These are phyloP conservation scores for Hirsutella thompsonii DNA, from an alignment of 2,329 filamentous ascomycete genomes.

Conservation along the genomic window DNA sequence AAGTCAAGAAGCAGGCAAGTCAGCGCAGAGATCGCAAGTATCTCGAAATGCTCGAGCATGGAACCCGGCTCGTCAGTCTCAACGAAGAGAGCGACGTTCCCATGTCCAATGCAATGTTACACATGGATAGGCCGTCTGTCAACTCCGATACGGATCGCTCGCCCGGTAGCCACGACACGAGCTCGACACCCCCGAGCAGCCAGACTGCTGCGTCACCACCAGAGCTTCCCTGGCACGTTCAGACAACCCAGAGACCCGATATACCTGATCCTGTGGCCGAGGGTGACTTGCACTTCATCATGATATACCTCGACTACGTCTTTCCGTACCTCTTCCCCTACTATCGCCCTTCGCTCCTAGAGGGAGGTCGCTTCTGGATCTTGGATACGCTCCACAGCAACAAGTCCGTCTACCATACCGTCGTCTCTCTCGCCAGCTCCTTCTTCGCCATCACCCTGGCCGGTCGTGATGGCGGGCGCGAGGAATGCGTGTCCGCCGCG, in stretches of 20 bases:
- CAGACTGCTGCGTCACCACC: slow-evolving; percentile 17
- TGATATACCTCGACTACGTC: slow-evolving; percentile 49
- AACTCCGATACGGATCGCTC: slow-evolving; percentile 16
- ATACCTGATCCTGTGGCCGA: slow-evolving; percentile 11
- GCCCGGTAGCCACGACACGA: slow-evolving; percentile 9
- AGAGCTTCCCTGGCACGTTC: slow-evolving; percentile 19
- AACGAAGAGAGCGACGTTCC: slow-evolving; percentile 4
- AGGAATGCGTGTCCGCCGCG: slow-evolving; percentile 21
- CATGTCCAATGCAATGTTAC: background rate
- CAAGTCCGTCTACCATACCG: slow-evolving; percentile 43
- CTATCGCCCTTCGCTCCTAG: slow-evolving; percentile 41
- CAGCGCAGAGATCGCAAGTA: slow-evolving; percentile 37
- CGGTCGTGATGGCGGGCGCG: slow-evolving; percentile 17
- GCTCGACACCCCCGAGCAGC: slow-evolving; percentile 16
- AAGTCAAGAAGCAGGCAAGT: slow-evolving; percentile 41
- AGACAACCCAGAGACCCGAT: slow-evolving; percentile 11
- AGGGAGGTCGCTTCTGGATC: slow-evolving; percentile 48
- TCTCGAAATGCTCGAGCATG: slow-evolving; percentile 25
- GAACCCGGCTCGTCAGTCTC: slow-evolving; percentile 15
- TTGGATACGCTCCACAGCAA: slow-evolving; percentile 43
- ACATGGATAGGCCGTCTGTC: slow-evolving; percentile 4
- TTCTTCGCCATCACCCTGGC: slow-evolving; percentile 37
- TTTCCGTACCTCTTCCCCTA: slow-evolving; percentile 52
- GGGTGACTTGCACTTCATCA: slow-evolving; percentile 29
- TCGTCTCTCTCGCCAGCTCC: slow-evolving; percentile 42